Conservation (phyloP, 179 eudicot species). For the Spinacia oleracea region DNA sequence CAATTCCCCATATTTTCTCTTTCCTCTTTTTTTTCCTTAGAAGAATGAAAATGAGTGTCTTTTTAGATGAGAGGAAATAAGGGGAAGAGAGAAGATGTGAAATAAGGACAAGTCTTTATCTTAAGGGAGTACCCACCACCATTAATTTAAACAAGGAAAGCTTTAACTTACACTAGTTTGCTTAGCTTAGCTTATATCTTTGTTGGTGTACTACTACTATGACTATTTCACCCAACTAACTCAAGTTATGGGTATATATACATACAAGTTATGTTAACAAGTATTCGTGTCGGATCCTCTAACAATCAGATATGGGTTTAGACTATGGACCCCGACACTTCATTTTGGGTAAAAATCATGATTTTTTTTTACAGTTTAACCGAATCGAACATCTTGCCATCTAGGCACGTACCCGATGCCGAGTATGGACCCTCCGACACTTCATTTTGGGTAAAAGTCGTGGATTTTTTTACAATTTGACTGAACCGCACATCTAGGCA, state of each 20-base stretch:
- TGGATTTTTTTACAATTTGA: too few relatives aligned
- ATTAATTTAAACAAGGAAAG: constrained; percentile 18
- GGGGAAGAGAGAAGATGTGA: constrained; percentile 23
- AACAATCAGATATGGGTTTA: too few relatives aligned
- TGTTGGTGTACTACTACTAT: constrained; percentile 14
- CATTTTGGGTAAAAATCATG: too few relatives aligned
- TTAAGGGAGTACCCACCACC: constrained; percentile 37
- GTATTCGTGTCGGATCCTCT: too few relatives aligned
- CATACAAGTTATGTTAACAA: too few relatives aligned
- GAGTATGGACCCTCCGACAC: too few relatives aligned
- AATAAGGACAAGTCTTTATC: constrained; percentile 38
- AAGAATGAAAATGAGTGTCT: neutral
- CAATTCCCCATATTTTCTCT: constrained; percentile 83
- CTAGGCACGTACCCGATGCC: too few relatives aligned
- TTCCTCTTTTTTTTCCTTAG: neutral
- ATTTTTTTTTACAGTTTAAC: too few relatives aligned
- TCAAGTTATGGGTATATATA: constrained; percentile 22
- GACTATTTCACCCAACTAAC: constrained; percentile 27
- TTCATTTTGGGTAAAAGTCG: too few relatives aligned
- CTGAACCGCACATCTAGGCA: too few relatives aligned
- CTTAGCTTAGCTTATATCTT: constrained; percentile 7
- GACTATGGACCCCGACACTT: too few relatives aligned
- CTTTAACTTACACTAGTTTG: constrained; percentile 2
- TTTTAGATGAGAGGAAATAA: constrained; percentile 5
- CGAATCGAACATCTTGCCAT: too few relatives aligned